A percentile compares a stretch with the other conserved stretches of the same genome.
phyloP scores from a whole-genome alignment of 345 rosid genomes.

The Citrus sp. region DNA sequence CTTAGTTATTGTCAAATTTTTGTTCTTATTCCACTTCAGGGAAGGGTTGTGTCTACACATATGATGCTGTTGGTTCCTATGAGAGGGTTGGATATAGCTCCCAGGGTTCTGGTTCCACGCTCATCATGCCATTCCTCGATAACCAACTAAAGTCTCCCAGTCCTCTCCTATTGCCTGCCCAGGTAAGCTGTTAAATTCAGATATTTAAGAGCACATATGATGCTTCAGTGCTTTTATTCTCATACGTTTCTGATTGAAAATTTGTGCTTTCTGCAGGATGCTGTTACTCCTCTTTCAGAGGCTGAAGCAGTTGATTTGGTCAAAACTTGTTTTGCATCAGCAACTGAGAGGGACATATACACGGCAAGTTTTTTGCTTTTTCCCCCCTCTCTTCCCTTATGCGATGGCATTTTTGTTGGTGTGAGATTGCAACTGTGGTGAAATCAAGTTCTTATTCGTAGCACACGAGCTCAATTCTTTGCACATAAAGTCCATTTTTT shows the following conservation, averaged over 20 bases:
- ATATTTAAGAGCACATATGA: neutral
- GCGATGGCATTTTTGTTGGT: neutral
- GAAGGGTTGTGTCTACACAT: constrained; percentile 93
- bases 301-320: constrained; percentile 88
- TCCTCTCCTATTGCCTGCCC: constrained; percentile 85
- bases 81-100: constrained; percentile 97
- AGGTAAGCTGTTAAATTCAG: constrained; percentile 30
- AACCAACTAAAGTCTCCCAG: constrained; percentile 97
- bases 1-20: neutral
- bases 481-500: neutral
- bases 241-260: neutral
- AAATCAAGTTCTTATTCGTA: neutral
- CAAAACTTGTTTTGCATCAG: constrained; percentile 88
- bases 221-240: constrained; percentile 5
- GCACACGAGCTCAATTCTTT: neutral
- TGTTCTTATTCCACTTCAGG: constrained; percentile 36
- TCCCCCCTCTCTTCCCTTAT: neutral
- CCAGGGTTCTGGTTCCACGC: constrained; percentile 92
- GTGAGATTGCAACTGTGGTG: neutral
- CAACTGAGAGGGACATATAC: constrained; percentile 96
- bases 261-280: constrained; percentile 51
- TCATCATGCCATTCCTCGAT: constrained; percentile 93
- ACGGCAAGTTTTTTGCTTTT: constrained; percentile 54
- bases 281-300: constrained; percentile 89
- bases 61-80: constrained; percentile 97